Conservation (phyloP, 176 grass and related monocot genomes). For the Musa schizocarpa region DNA sequence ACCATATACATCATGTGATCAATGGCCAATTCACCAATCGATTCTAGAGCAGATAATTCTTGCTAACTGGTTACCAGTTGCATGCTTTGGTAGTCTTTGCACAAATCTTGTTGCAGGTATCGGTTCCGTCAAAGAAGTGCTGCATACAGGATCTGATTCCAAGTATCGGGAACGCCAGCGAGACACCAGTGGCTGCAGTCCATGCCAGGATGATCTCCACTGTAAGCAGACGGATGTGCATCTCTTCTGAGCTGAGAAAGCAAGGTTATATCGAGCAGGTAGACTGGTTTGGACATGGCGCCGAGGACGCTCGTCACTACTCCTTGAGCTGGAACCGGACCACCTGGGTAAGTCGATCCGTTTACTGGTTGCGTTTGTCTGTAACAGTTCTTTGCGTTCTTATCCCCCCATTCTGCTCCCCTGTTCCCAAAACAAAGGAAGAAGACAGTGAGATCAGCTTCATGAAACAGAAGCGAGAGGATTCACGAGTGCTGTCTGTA, state of each 20-base stretch:
- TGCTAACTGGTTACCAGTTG: neutral
- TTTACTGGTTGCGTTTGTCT: constrained; percentile 46
- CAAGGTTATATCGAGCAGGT: constrained; percentile 82
- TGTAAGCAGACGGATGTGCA: constrained; percentile 71
- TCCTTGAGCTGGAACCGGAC: constrained; percentile 37
- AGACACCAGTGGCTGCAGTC: constrained; percentile 99
- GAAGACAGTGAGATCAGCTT: neutral
- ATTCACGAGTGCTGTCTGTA: neutral
- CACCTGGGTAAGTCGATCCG: constrained; percentile 50
- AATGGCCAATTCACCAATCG: neutral
- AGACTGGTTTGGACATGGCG: constrained; percentile 63
- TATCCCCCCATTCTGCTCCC: constrained; percentile 26
- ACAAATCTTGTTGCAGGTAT: neutral
- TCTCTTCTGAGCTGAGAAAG: constrained; percentile 91
- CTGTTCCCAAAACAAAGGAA: constrained; percentile 13
- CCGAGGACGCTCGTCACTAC: constrained; percentile 43
- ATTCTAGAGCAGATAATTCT: neutral
- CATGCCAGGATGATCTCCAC: constrained; percentile 61
- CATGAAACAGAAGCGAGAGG: neutral
- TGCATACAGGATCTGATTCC: constrained; percentile 91
- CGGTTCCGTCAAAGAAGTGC: neutral
- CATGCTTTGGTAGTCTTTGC: neutral
- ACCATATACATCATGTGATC: neutral
- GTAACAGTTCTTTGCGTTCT: constrained; percentile 35
- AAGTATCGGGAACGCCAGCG: constrained; percentile 77